Conservation (phyloP, 371 early-diverging fungal species). For the Lichtheimia hyalospora region DNA sequence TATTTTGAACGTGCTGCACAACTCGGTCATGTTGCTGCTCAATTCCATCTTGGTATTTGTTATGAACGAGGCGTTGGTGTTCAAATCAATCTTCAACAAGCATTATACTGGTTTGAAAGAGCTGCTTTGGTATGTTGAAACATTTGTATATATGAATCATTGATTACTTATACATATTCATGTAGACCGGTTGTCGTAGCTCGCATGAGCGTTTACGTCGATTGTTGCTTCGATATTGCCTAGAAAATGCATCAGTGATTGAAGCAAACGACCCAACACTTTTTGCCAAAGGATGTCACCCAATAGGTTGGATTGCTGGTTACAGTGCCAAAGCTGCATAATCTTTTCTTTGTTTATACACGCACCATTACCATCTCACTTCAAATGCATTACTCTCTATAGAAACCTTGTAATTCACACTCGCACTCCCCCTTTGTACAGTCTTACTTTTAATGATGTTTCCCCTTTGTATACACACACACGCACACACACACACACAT, state of each 20-base stretch:
- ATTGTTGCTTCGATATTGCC: constrained; percentile 51
- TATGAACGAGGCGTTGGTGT: constrained; percentile 71
- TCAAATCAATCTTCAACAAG: constrained; percentile 57
- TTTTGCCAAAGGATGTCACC: constrained; percentile 4
- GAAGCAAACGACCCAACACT: neutral
- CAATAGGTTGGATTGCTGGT: constrained; percentile 15
- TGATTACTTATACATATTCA: neutral
- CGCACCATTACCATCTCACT: too few species aligned
- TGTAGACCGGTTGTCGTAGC: constrained; percentile 49
- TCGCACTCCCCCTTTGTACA: too few species aligned
- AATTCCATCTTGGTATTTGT: constrained; percentile 65
- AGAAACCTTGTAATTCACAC: too few species aligned
- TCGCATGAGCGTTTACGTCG: constrained; percentile 58
- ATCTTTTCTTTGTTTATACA: neutral
- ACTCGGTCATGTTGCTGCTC: constrained; percentile 64
- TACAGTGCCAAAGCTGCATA: constrained; percentile 22
- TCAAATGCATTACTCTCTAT: too few species aligned
- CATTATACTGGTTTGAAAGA: constrained; percentile 70
- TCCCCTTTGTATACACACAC: too few species aligned
- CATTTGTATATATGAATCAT: neutral
- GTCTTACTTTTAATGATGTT: too few species aligned
- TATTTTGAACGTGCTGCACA: constrained; percentile 66
- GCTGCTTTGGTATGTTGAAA: constrained; percentile 54
- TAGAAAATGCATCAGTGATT: constrained; percentile 32
- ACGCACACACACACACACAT: too few species aligned